These are phyloP conservation scores for Aspergillus cejpii DNA, from an alignment of 2,329 filamentous ascomycete species.

Conservation along the genomic window DNA sequence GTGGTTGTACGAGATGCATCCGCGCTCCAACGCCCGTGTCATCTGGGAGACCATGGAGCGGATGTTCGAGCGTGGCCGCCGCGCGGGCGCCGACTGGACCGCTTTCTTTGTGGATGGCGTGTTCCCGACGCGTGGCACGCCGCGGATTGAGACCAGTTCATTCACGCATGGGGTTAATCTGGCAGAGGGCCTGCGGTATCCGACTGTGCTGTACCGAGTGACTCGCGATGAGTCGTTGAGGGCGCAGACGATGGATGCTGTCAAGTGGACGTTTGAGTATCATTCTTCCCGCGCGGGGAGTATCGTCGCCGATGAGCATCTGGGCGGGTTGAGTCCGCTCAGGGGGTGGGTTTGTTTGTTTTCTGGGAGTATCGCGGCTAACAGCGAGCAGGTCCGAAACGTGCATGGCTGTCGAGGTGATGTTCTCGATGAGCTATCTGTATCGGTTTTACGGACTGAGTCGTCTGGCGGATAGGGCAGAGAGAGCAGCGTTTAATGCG, in stretches of 20 bases:
- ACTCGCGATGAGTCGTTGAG: constrained; percentile 41
- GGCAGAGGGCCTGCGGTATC: constrained; percentile 44
- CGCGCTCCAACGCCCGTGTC: no score
- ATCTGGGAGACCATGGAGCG: constrained; percentile 29
- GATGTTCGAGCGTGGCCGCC: constrained; percentile 40
- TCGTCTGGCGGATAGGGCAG: constrained; percentile 47
- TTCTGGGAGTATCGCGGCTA: no score
- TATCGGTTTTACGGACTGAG: constrained; percentile 45
- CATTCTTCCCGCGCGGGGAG: constrained; percentile 46
- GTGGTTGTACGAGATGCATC: constrained; percentile 45
- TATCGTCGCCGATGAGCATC: constrained; percentile 47
- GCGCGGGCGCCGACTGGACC: constrained; percentile 40
- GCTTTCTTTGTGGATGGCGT: constrained; percentile 35
- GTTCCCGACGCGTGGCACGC: constrained; percentile 30
- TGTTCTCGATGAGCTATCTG: constrained; percentile 48
- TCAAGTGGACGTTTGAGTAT: constrained; percentile 45
- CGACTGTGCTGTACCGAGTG: constrained; percentile 43
- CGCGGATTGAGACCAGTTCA: constrained; percentile 27
- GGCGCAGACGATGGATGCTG: constrained; percentile 37
- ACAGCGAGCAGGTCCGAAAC: no score
- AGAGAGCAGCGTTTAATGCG: constrained; percentile 51
- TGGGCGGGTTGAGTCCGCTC: constrained; percentile 42
- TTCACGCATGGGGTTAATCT: constrained; percentile 46
- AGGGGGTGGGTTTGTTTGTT: no score
- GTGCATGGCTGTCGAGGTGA: constrained; percentile 48